phyloP scores from a whole-genome alignment of 1,284 basidiomycete genomes.

The Fomitiporia mediterranea region DNA sequence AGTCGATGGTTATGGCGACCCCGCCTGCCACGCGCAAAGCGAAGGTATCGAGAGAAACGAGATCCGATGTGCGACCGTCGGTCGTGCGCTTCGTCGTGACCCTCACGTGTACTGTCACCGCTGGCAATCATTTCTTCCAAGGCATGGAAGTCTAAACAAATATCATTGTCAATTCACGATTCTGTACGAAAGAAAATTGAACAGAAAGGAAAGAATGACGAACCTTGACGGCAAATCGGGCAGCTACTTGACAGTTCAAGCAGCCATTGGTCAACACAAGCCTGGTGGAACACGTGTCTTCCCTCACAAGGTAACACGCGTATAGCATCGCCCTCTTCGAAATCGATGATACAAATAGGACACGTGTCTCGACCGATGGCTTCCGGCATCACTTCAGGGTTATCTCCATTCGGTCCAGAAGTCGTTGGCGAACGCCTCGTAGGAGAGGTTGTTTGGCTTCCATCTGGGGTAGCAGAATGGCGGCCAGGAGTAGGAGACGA shows the following conservation, averaged over 20 bases:
- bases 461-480: background rate
- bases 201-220: slow-evolving; percentile 23
- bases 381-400: slow-evolving; percentile 48
- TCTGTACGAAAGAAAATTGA: background rate
- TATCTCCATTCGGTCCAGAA: slow-evolving; percentile 14
- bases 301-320: slow-evolving; percentile 87
- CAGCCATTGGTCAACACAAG: slow-evolving; percentile 83
- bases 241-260: slow-evolving; percentile 86
- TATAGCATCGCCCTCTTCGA: slow-evolving; percentile 88
- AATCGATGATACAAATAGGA: slow-evolving; percentile 91
- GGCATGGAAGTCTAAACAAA: slow-evolving; percentile 41
- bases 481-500: background rate
- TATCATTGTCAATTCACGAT: background rate
- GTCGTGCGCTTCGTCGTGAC: slow-evolving; percentile 29
- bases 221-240: slow-evolving; percentile 87
- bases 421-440: background rate
- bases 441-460: background rate
- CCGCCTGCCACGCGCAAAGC: slow-evolving; percentile 52
- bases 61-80: slow-evolving; percentile 30
- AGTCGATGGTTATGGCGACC: slow-evolving; percentile 12
- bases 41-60: slow-evolving; percentile 65
- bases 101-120: slow-evolving; percentile 26
- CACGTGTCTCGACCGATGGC: slow-evolving; percentile 80
- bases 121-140: slow-evolving; percentile 44
- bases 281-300: slow-evolving; percentile 82